Conservation (phyloP, 106 monocot species). For the Acorus gramineus region DNA sequence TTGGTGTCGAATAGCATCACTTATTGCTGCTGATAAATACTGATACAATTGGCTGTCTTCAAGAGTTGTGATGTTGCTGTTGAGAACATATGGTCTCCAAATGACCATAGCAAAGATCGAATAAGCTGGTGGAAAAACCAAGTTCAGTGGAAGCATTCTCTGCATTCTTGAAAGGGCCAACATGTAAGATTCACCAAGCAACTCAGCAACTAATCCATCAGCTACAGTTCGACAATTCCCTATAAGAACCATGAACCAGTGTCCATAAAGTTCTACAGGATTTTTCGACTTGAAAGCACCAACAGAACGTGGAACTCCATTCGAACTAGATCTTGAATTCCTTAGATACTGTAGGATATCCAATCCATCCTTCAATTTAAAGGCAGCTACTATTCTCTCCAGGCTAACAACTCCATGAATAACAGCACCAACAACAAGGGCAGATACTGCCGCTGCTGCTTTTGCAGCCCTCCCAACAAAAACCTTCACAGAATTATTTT, state of each 20-base stretch:
- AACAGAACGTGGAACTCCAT: conserved; percentile 67
- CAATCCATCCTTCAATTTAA: conserved; percentile 84
- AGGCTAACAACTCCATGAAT: conserved; percentile 68
- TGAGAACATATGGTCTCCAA: conserved; percentile 80
- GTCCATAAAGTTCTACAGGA: conserved; percentile 60
- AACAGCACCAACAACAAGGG: conserved; percentile 76
- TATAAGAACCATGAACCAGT: conserved; percentile 83
- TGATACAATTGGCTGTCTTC: conserved; percentile 82
- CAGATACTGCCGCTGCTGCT: conserved; percentile 78
- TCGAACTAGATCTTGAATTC: conserved; percentile 60
- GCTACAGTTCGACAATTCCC: conserved; percentile 71
- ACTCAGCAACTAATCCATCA: conserved; percentile 80
- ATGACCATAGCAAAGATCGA: conserved; percentile 82
- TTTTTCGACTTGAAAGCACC: conserved; percentile 45
- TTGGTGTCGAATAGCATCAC: conserved; percentile 67
- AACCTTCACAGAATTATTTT: conserved; percentile 44
- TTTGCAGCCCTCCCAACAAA: conserved; percentile 47
- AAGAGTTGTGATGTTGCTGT: conserved; percentile 44
- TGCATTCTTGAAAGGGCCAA: conserved; percentile 83
- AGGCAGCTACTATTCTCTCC: conserved; percentile 69
- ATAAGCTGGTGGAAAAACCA: conserved; percentile 75
- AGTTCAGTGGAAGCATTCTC: conserved; percentile 56
- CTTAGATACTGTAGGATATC: conserved; percentile 69
- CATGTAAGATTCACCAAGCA: conserved; percentile 67
- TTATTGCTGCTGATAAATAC: conserved; percentile 43